Conservation (phyloP, 805 yeast genomes). For the Zygoascus flipseniorum region DNA sequence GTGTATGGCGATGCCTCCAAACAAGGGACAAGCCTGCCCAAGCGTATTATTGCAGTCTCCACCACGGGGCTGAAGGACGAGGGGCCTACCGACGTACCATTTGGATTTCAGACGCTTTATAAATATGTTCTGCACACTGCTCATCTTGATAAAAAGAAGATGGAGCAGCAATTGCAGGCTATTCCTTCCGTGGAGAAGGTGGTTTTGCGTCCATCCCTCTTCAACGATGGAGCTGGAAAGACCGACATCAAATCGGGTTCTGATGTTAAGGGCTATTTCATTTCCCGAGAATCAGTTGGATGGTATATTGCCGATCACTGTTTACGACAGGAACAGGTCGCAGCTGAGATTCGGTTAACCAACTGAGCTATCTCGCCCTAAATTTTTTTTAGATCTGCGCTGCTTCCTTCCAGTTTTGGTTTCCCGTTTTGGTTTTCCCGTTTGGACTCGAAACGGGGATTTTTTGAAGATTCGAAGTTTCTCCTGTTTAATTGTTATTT, state of each 20-base stretch:
- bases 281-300: slow-evolving; percentile 5
- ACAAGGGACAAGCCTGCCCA: neutral
- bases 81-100: slow-evolving; percentile 1
- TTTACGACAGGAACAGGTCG: neutral
- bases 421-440: too few species aligned
- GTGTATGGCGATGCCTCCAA: neutral
- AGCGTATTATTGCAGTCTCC: slow-evolving; percentile 5
- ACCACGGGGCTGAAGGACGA: slow-evolving; percentile 3
- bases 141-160: slow-evolving; percentile 3
- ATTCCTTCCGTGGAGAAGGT: slow-evolving; percentile 3
- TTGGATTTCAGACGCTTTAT: neutral
- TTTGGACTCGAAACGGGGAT: too few species aligned
- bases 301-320: slow-evolving; percentile 3
- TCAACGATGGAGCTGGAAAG: slow-evolving; percentile 1
- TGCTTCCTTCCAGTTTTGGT: too few species aligned
- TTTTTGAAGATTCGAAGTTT: too few species aligned
- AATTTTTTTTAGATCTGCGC: too few species aligned
- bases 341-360: too few species aligned
- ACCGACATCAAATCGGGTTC: neutral
- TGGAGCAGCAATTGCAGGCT: slow-evolving; percentile 1
- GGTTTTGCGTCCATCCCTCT: neutral
- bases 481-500: too few species aligned
- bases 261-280: slow-evolving; percentile 4
- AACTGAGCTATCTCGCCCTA: too few species aligned
- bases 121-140: neutral